Conservation (phyloP, 352 stramenopile species). For the Phytophthora fragariaefolia region DNA sequence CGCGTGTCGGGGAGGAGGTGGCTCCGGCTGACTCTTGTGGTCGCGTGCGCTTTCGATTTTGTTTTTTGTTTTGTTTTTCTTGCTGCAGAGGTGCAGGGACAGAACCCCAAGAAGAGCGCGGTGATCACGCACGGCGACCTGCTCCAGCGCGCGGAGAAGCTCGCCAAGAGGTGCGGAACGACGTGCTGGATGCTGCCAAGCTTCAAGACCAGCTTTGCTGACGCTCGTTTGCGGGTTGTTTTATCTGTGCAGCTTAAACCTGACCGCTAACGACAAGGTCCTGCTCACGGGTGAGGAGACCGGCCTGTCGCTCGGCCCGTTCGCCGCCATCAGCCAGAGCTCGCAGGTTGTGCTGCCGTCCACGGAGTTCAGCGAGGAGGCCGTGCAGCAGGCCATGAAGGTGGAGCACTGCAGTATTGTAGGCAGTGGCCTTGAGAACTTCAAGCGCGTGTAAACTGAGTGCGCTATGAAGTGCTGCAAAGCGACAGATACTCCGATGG, state of each 20-base stretch:
- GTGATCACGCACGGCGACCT: conserved; percentile 84
- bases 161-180: conserved; percentile 70
- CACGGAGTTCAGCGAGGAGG: conserved; percentile 68
- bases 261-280: conserved; percentile 86
- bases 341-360: conserved; percentile 83
- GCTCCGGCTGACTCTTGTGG: too few relatives aligned
- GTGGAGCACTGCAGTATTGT: conserved; percentile 82
- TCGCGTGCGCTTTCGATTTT: too few relatives aligned
- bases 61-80: conserved; percentile 12
- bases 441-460: conserved; percentile 82
- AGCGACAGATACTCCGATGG: conserved; percentile 19
- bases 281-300: conserved; percentile 73
- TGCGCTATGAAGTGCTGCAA: conserved; percentile 7
- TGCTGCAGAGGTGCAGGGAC: conserved; percentile 65
- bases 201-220: neutral
- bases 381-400: conserved; percentile 78
- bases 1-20: too few relatives aligned
- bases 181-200: neutral
- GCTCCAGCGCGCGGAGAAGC: conserved; percentile 71
- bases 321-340: conserved; percentile 78
- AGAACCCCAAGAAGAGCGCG: conserved; percentile 84
- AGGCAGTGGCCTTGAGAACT: conserved; percentile 74
- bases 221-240: neutral
- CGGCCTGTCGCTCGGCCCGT: conserved; percentile 69
- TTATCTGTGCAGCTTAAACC: conserved; percentile 52